Conservation (phyloP, 768 basidiomycete genomes). For the Russula foetens region DNA sequence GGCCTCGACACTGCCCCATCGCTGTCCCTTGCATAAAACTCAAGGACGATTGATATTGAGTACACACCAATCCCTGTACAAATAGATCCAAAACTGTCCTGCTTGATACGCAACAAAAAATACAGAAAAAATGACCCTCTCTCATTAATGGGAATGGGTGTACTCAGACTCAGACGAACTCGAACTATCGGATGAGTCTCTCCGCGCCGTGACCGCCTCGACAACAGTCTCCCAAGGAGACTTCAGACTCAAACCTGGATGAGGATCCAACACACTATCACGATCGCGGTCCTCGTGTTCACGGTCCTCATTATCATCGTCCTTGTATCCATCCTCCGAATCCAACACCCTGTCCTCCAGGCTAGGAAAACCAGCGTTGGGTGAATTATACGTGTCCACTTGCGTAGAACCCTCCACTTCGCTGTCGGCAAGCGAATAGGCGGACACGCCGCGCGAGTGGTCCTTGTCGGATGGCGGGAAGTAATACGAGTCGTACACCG, state of each 20-base stretch:
- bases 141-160: no score
- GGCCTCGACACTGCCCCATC: no score
- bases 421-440: not conserved
- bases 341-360: not conserved
- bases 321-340: not conserved
- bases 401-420: not conserved
- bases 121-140: not conserved
- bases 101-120: not conserved
- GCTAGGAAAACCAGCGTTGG: not conserved
- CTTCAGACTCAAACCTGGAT: not conserved
- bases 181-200: not conserved
- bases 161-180: no score
- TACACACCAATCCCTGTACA: not conserved
- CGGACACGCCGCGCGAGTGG: not conserved
- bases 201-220: not conserved
- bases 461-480: not conserved
- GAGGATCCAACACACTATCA: not conserved
- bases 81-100: not conserved
- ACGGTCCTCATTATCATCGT: not conserved
- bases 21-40: no score
- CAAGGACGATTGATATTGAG: no score
- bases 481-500: conserved; percentile 12
- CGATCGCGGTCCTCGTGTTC: not conserved
- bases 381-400: not conserved
- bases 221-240: not conserved